phyloP scores from a whole-genome alignment of 352 stramenopile genomes.

The Phytopythium sindhum region DNA sequence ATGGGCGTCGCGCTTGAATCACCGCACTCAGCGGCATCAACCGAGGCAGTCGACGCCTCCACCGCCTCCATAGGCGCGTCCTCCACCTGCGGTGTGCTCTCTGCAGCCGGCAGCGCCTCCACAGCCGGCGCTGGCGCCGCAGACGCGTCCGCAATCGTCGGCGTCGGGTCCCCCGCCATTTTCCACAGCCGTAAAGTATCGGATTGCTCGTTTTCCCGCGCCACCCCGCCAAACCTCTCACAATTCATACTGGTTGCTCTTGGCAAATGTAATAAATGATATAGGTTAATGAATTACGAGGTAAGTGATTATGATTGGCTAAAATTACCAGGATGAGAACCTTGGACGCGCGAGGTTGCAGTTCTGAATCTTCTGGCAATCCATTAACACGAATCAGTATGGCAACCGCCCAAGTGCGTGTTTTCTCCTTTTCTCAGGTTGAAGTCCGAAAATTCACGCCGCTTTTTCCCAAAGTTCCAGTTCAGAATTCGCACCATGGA shows the following conservation, averaged over 20 bases:
- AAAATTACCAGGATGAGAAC: neutral
- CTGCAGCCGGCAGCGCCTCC: neutral
- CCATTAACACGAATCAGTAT: neutral
- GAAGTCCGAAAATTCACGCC: slow-evolving; percentile 6
- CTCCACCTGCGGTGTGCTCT: neutral
- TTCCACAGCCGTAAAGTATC: neutral
- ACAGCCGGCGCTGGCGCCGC: neutral
- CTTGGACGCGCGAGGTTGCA: neutral
- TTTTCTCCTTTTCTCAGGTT: slow-evolving; percentile 10
- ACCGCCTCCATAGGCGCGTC: neutral
- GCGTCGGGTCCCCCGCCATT: slow-evolving; percentile 4
- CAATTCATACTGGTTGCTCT: neutral
- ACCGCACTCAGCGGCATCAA: neutral
- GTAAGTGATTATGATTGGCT: neutral
- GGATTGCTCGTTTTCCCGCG: slow-evolving; percentile 4
- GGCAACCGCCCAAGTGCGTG: neutral
- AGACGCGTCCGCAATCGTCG: neutral
- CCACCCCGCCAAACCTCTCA: neutral
- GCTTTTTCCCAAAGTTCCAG: neutral
- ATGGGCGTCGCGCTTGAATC: neutral
- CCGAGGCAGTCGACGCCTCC: neutral
- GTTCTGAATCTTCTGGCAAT: neutral
- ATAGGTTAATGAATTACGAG: neutral
- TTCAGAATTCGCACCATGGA: neutral
- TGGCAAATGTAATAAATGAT: neutral